These are phyloP conservation scores for Colletotrichum gigasporum DNA, from an alignment of 2,329 filamentous ascomycete genomes.

Conservation along the genomic window DNA sequence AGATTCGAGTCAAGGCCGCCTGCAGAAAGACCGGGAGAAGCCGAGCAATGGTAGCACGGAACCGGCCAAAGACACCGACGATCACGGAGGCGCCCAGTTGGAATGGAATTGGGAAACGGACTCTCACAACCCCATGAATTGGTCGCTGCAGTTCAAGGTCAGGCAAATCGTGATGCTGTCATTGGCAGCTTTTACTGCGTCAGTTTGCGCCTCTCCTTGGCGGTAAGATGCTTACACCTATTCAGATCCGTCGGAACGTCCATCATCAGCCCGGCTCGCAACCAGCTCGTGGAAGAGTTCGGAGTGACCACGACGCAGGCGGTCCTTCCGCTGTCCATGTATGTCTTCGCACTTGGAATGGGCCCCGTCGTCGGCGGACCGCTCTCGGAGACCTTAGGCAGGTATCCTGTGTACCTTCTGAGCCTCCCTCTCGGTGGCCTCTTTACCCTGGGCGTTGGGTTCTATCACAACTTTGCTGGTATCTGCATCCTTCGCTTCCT, in stretches of 20 bases:
- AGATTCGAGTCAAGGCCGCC: background rate
- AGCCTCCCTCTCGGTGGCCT: conserved; percentile 58
- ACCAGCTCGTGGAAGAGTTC: conserved; percentile 61
- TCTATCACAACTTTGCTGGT: conserved; percentile 58
- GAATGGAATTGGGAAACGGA: too few species aligned
- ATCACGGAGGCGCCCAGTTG: too few species aligned
- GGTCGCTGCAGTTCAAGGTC: conserved; percentile 52
- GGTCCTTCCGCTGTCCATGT: conserved; percentile 68
- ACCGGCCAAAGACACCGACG: background rate
- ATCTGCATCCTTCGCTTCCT: conserved; percentile 66
- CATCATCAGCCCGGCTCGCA: conserved; percentile 59
- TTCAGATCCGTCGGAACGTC: conserved; percentile 62
- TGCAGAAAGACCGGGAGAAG: background rate
- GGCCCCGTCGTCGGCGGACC: conserved; percentile 69
- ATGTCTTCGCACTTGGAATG: conserved; percentile 67
- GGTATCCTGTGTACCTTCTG: conserved; percentile 60
- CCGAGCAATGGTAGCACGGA: too few species aligned
- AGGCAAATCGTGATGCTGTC: conserved; percentile 49
- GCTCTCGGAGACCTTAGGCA: conserved; percentile 65
- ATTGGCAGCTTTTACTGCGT: conserved; percentile 53
- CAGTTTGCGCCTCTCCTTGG: conserved; percentile 33
- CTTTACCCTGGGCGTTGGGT: conserved; percentile 65
- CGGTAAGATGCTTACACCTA: background rate
- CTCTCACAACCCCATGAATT: conserved; percentile 61
- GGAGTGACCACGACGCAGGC: conserved; percentile 62